A percentile compares a stretch with the other conserved stretches of the same genome.
phyloP scores from a whole-genome alignment of 805 yeast genomes.

The Jamesozyma hellenica region DNA sequence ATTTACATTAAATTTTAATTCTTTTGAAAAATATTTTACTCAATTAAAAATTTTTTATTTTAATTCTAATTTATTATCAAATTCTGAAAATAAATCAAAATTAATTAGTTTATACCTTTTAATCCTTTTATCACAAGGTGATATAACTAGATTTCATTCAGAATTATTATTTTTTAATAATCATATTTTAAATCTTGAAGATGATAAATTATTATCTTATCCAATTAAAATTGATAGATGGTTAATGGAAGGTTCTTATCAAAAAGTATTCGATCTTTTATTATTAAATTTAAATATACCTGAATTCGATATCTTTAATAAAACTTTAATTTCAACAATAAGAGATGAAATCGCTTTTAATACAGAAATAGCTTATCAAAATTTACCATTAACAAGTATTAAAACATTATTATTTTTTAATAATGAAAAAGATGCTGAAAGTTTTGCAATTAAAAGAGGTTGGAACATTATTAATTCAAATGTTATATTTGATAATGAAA shows the following conservation, averaged over 20 bases:
- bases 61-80: constrained; percentile 25
- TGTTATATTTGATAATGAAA: constrained; percentile 34
- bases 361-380: constrained; percentile 65
- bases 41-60: constrained; percentile 74
- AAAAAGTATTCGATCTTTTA: constrained; percentile 75
- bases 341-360: constrained; percentile 79
- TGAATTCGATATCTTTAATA: constrained; percentile 73
- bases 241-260: constrained; percentile 94
- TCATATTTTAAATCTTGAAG: constrained; percentile 38
- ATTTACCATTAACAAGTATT: constrained; percentile 73
- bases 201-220: constrained; percentile 62
- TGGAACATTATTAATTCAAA: constrained; percentile 51
- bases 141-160: constrained; percentile 79
- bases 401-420: constrained; percentile 66
- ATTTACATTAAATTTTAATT: constrained; percentile 46
- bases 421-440: constrained; percentile 44
- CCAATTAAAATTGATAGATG: constrained; percentile 86
- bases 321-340: constrained; percentile 64
- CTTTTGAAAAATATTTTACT: constrained; percentile 62
- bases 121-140: constrained; percentile 70
- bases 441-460: constrained; percentile 42
- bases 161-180: constrained; percentile 68
- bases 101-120: constrained; percentile 68
- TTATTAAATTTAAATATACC: constrained; percentile 36
- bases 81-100: constrained; percentile 57